Evolutionary conservation across 352 stramenopile genomes (phyloP).

Genomic region (Globisporangium splendens): DNA sequence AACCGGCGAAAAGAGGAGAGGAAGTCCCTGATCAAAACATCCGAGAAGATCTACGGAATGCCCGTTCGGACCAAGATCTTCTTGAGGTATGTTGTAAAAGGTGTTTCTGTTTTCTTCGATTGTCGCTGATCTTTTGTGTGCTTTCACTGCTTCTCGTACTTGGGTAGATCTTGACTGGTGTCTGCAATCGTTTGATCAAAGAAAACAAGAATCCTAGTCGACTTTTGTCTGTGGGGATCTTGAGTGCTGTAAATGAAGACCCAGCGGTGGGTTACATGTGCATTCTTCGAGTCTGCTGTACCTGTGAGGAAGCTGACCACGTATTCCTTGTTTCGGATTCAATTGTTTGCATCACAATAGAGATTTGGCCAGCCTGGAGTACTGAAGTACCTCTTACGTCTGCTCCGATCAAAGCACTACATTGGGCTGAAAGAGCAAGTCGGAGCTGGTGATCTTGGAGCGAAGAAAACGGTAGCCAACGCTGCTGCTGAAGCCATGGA

Average conservation of each 20-base stretch:
- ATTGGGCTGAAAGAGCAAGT: conserved; percentile 34
- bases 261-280: conserved; percentile 23
- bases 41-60: conserved; percentile 31
- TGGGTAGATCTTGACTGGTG: conserved; percentile 40
- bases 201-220: conserved; percentile 51
- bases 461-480: conserved; percentile 26
- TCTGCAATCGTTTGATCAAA: conserved; percentile 51
- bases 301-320: background rate
- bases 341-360: conserved; percentile 8
- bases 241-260: conserved; percentile 56
- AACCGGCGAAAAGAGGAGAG: conserved; percentile 7
- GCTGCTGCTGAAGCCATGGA: conserved; percentile 32
- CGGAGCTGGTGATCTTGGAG: conserved; percentile 1
- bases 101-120: background rate
- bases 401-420: conserved; percentile 85
- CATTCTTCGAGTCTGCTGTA: background rate
- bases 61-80: conserved; percentile 27
- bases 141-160: background rate
- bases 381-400: conserved; percentile 72
- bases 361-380: conserved; percentile 51
- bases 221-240: conserved; percentile 54
- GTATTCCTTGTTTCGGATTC: background rate
- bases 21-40: conserved; percentile 54
- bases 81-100: conserved; percentile 31
- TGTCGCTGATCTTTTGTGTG: background rate